These are phyloP conservation scores for Botrytis fragariae DNA, from an alignment of 2,329 filamentous ascomycete genomes.

Conservation along the genomic window DNA sequence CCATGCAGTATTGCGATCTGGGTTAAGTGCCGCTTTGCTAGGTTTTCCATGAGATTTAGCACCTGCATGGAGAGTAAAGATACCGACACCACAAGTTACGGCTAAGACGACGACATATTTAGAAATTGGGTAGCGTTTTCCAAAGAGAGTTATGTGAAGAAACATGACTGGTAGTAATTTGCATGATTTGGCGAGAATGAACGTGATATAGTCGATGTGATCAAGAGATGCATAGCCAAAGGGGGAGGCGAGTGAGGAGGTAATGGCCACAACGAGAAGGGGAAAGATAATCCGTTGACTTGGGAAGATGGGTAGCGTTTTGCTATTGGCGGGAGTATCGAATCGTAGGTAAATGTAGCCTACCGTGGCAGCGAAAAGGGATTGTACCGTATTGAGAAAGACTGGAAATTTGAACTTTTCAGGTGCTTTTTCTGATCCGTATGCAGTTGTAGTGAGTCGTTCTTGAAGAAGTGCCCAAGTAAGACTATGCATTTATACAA, in stretches of 20 bases:
- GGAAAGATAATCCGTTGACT: conserved; percentile 70
- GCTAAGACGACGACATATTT: conserved; percentile 93
- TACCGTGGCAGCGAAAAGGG: conserved; percentile 77
- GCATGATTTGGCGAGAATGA: conserved; percentile 95
- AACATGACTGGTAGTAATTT: conserved; percentile 99
- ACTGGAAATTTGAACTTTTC: conserved; percentile 91
- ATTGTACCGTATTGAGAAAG: conserved; percentile 95
- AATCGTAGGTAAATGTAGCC: conserved; percentile 77
- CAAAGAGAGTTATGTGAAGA: conserved; percentile 88
- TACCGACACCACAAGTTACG: conserved; percentile 87
- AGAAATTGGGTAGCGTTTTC: conserved; percentile 84
- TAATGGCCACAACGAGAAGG: conserved; percentile 80
- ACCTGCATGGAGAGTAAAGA: conserved; percentile 88
- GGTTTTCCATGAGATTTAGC: conserved; percentile 54
- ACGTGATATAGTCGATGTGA: conserved; percentile 97
- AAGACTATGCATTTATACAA: conserved; percentile 53
- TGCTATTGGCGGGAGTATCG: conserved; percentile 54
- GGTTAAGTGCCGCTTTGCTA: conserved; percentile 42
- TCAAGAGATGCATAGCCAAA: conserved; percentile 91
- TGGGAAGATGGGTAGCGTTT: conserved; percentile 71
- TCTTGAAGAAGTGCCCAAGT: conserved; percentile 98
- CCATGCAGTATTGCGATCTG: conserved; percentile 65
- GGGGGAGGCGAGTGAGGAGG: conserved; percentile 84
- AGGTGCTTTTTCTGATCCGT: conserved; percentile 60
- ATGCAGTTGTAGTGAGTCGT: conserved; percentile 89